A percentile compares a stretch with the other conserved stretches of the same genome.
phyloP scores from a whole-genome alignment of 139 green algal species.

The Chlorella vulgaris region DNA sequence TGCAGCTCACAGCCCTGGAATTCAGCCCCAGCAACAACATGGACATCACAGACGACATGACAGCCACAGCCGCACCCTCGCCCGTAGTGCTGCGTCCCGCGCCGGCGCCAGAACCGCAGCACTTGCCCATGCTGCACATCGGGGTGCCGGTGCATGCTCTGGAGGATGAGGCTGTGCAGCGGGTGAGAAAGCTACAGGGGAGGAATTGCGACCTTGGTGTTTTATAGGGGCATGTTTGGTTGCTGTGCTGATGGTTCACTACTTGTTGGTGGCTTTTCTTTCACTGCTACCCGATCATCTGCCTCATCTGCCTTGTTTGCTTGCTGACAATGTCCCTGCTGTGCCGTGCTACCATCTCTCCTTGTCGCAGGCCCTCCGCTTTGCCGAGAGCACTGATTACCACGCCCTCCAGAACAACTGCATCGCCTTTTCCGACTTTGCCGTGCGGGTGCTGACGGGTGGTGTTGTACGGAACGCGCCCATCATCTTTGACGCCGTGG shows the following conservation, averaged over 20 bases:
- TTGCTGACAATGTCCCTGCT: too few species aligned
- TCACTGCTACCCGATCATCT: too few species aligned
- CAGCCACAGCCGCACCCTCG: background rate
- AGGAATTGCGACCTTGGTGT: background rate
- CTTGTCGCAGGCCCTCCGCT: slow-evolving; percentile 36
- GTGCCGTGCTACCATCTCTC: too few species aligned
- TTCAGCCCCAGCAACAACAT: slow-evolving; percentile 43
- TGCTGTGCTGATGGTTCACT: background rate
- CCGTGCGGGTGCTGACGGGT: slow-evolving; percentile 47
- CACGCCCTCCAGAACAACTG: slow-evolving; percentile 55
- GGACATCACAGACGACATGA: slow-evolving; percentile 53
- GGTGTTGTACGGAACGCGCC: slow-evolving; percentile 39
- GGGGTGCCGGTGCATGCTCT: background rate
- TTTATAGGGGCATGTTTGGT: background rate
- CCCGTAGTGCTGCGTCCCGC: slow-evolving; percentile 29
- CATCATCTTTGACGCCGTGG: slow-evolving; percentile 49
- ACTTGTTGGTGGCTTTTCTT: background rate
- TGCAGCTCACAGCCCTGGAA: slow-evolving; percentile 43
- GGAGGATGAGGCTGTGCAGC: slow-evolving; percentile 30
- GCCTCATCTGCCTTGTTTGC: too few species aligned
- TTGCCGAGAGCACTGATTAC: slow-evolving; percentile 42
- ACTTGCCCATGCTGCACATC: slow-evolving; percentile 54
- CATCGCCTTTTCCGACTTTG: slow-evolving; percentile 52
- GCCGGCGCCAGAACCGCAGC: slow-evolving; percentile 7
- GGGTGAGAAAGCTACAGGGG: background rate